Base-by-base conservation (phyloP, 768 basidiomycete species). In the Fistulinella prunicolor region DNA sequence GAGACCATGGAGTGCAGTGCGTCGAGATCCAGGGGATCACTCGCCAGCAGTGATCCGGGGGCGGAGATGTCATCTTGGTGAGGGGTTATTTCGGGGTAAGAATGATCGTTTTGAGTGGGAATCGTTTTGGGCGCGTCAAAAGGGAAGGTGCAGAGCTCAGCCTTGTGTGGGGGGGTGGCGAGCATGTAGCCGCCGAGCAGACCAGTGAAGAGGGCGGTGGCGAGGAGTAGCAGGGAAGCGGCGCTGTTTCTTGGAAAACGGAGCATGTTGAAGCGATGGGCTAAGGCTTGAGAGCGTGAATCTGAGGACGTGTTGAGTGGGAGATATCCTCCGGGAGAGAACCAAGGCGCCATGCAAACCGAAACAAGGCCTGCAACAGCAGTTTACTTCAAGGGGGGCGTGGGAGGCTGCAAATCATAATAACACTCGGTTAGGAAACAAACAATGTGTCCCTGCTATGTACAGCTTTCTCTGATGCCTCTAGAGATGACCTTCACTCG, bases 1-100 rank as follows among this genome's bases (percentile, higher is more conserved):
- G 60, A 42, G 1, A 74, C 67, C 21, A 74, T 56, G 21, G 58
- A 60, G 34, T 53, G 58, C 14, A 76, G 46, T 20, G 62, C 58
- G 24, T 72, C 62, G 28, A 70, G 56, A 38, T 60, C 63, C 44
- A 64, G 53, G 35, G 63, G 55, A 19, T 60, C 57, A 22, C 47
- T 50, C 44, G 22, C 60, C 38, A 51, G 44, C 45, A 59, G 45
- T 3, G 53, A 54, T 13, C 37, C 51, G 13, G 42, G 38, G n/a
- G 28, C 7, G 8, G 38, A 37, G 16, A 44, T 42, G 38, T 26
- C 21, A 43, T 36, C 30, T 35, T 46, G 44, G 1, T 21, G 38
- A 23, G 46, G 38, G 5, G 37, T 19, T 3, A n/a, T 34, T 24
- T 43, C 34, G 9, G 44, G 49, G 23, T 34, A 37, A 17, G 12